Percentiles rank a stretch among this genome's conserved stretches.
These are phyloP conservation scores for Fusarium camptoceras DNA, from an alignment of 2,329 filamentous ascomycete species.

Conservation along the genomic window DNA sequence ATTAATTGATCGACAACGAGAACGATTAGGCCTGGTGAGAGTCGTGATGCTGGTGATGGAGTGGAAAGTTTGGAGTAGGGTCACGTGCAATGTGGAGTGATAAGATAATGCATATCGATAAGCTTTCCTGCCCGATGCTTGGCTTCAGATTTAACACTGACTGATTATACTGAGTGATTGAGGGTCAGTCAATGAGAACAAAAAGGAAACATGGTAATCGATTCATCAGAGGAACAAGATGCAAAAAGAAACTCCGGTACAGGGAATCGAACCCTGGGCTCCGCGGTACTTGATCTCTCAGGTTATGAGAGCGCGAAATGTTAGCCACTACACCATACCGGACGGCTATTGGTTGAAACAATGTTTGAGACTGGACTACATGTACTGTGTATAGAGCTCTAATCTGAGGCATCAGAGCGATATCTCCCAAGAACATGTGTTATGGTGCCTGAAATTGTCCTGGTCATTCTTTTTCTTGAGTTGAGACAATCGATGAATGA, in stretches of 20 bases:
- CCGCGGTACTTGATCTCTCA: conserved; percentile 37
- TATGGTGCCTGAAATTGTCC: no score
- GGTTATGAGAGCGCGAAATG: conserved; percentile 50
- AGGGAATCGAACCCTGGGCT: conserved; percentile 48
- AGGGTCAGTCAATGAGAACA: neutral
- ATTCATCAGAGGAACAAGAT: accelerated
- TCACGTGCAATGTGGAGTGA: conserved; percentile 41
- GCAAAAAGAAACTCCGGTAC: conserved; percentile 39
- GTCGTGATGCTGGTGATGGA: conserved; percentile 22
- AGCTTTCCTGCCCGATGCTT: no score
- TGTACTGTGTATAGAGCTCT: neutral
- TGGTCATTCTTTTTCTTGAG: neutral
- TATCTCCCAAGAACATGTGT: no score
- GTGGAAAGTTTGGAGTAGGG: conserved; percentile 38
- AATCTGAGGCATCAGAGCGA: no score
- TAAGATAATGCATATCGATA: conserved; percentile 5
- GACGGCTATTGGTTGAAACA: conserved; percentile 16
- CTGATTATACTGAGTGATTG: neutral
- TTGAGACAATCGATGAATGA: no score
- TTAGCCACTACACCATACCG: conserved; percentile 53
- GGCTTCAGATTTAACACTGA: no score
- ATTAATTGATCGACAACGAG: neutral
- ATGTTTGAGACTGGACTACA: accelerated
- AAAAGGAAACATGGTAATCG: neutral
- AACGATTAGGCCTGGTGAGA: conserved; percentile 1